Evolutionary conservation across 768 basidiomycete species (phyloP), one percentile per base, ranked within the genome.

Genomic region (Leccinum disarticulatum): DNA sequence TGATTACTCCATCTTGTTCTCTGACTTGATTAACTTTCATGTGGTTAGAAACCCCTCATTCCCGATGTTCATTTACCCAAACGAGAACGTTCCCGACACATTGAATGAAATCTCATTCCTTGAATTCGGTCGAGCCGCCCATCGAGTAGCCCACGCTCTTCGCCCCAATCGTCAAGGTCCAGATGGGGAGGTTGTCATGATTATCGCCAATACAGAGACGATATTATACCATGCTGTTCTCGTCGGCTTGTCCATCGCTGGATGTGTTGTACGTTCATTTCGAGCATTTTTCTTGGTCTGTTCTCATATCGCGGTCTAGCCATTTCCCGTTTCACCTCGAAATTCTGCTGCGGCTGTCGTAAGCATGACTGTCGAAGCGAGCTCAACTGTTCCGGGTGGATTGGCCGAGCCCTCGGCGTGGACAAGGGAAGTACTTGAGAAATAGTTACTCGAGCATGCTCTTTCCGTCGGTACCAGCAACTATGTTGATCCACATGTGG

Each of bases 311-410:
- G 11, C 13, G 4, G 3, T 56, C 11, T 36, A 69, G 72, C 63
- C 70, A 15, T 79, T 81, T 49, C 72, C 69, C 7, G 69, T 75
- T n/a, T 78, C 77, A 0, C 67, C 76, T 2, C 82, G 33, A 33
- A 33, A 33, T 33, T 33, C 33, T 33, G 33, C 33, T 13, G 33
- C 33, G 33, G 33, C 33, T 0, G 33, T 74, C 8, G 52, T 63
- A 1, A 49, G 58, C 31, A 65, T 73, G 69, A 64, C 62, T 0
- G 67, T 77, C 3, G 77, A 74, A 31, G 66, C 67, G 3, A 73
- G 69, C 19, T 38, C 51, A 3, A 58, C 50, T 1, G 56, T 58
- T 4, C 65, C 70, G 3, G 61, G 55, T 4, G 66, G 61, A 13
- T 61, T 67, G 10, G 52, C 54, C 7, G 67, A 63, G 3, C 77